A percentile compares a stretch with the other conserved stretches of the same genome.
These are phyloP conservation scores for Lycium barbarum DNA, from an alignment of 257 asterid species.

Conservation along the genomic window DNA sequence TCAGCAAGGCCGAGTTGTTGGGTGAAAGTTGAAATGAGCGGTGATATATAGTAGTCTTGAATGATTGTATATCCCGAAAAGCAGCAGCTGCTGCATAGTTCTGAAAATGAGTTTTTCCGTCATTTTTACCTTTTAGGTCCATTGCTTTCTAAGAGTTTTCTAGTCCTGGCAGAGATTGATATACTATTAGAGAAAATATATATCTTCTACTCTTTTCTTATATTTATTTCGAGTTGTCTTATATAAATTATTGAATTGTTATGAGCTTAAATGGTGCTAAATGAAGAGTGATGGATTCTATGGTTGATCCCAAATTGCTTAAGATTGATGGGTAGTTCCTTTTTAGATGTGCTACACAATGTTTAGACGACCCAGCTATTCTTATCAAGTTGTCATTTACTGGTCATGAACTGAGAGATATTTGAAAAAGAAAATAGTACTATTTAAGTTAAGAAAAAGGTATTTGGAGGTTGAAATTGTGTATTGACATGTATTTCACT, in stretches of 20 bases:
- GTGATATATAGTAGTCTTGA: neutral
- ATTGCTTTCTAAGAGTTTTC: neutral
- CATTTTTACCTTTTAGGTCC: neutral
- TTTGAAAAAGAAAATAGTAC: too few species aligned
- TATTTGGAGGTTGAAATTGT: too few species aligned
- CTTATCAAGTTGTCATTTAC: neutral
- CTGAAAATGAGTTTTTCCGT: neutral
- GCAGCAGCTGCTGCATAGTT: neutral
- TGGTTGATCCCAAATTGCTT: neutral
- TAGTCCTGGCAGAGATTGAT: neutral
- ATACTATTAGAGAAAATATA: neutral
- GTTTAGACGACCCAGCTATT: neutral
- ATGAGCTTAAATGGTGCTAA: too few species aligned
- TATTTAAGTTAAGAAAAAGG: too few species aligned
- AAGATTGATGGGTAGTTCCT: neutral
- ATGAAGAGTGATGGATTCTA: neutral
- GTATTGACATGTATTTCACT: too few species aligned
- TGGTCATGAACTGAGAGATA: too few species aligned
- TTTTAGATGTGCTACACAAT: neutral
- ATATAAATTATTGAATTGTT: neutral
- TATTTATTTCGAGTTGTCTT: neutral
- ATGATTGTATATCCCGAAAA: neutral
- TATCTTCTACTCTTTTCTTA: neutral
- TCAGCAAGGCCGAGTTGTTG: constrained; percentile 60
- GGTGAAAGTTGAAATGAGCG: constrained; percentile 41